These are phyloP conservation scores for Hymenoscyphus albidus DNA, from an alignment of 2,329 filamentous ascomycete genomes.

Conservation along the genomic window DNA sequence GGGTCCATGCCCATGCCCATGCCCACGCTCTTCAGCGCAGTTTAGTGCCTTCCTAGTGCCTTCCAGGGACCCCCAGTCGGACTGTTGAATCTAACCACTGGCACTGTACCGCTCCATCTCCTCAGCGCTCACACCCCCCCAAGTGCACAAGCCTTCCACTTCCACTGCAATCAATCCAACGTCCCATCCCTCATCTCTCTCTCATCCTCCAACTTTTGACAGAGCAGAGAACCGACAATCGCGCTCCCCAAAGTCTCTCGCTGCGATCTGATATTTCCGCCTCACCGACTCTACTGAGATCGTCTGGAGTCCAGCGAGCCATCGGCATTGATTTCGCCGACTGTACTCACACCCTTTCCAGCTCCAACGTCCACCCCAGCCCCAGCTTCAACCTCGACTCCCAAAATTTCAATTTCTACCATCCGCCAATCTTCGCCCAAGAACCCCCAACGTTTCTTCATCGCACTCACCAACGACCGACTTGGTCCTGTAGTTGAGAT, in stretches of 20 bases:
- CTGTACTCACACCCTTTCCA: not conserved
- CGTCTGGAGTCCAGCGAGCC: not conserved
- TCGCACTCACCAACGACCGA: conserved; percentile 16
- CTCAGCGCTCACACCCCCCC: not conserved
- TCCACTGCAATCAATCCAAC: not conserved
- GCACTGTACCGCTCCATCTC: not conserved
- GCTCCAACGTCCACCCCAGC: not conserved
- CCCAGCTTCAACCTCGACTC: not conserved
- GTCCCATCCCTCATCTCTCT: not conserved
- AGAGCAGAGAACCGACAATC: not conserved
- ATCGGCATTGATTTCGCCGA: conserved; percentile 1
- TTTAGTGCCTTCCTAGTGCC: not conserved
- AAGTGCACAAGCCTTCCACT: not conserved
- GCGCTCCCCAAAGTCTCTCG: not conserved
- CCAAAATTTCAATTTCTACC: conserved; percentile 1
- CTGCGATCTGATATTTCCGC: not conserved
- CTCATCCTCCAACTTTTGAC: not conserved
- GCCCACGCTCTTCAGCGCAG: not conserved
- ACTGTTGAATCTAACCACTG: not conserved
- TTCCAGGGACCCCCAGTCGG: not conserved
- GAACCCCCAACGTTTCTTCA: conserved; percentile 16
- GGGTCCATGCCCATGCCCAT: too few species aligned
- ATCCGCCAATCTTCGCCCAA: conserved; percentile 5
- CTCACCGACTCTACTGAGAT: not conserved
- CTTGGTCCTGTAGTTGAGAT: conserved; percentile 17